Evolutionary conservation across 2,329 filamentous ascomycete species (phyloP).

Genomic region (Penicillium sp.): DNA sequence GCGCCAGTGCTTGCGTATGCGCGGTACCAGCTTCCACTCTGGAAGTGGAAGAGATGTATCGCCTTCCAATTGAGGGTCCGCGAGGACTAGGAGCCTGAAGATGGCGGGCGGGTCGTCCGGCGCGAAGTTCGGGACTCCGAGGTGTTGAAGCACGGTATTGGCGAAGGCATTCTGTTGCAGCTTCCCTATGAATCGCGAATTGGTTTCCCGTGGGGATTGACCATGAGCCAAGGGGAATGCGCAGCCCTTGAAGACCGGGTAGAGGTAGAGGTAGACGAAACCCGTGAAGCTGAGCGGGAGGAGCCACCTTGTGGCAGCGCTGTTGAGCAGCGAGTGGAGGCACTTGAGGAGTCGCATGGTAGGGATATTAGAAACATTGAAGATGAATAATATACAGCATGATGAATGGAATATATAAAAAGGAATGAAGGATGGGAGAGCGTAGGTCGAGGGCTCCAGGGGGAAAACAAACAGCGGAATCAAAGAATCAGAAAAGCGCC

Average conservation of each 20-base stretch:
- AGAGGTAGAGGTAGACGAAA: slow-evolving; percentile 81
- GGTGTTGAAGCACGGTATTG: slow-evolving; percentile 40
- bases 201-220: slow-evolving; percentile 2
- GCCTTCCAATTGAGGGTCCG: slow-evolving; percentile 91
- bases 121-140: slow-evolving; percentile 17
- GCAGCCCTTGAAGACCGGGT: slow-evolving; percentile 77
- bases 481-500: not conserved
- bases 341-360: slow-evolving; percentile 45
- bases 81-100: slow-evolving; percentile 82
- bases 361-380: slow-evolving; percentile 6
- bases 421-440: slow-evolving; percentile 5
- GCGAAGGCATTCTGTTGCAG: slow-evolving; percentile 26
- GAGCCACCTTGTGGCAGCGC: slow-evolving; percentile 47
- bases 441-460: slow-evolving; percentile 1
- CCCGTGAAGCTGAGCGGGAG: slow-evolving; percentile 67
- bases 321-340: slow-evolving; percentile 47
- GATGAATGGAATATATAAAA: slow-evolving; percentile 9
- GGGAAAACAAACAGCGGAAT: slow-evolving; percentile 6
- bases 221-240: slow-evolving; percentile 63
- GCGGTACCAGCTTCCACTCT: slow-evolving; percentile 45
- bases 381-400: slow-evolving; percentile 20
- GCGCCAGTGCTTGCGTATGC: slow-evolving; percentile 40
- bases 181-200: not conserved
- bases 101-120: slow-evolving; percentile 54
- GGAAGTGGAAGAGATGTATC: slow-evolving; percentile 72